These are phyloP conservation scores for Elsinoe fawcettii DNA, from an alignment of 2,329 filamentous ascomycete genomes.

Conservation along the genomic window DNA sequence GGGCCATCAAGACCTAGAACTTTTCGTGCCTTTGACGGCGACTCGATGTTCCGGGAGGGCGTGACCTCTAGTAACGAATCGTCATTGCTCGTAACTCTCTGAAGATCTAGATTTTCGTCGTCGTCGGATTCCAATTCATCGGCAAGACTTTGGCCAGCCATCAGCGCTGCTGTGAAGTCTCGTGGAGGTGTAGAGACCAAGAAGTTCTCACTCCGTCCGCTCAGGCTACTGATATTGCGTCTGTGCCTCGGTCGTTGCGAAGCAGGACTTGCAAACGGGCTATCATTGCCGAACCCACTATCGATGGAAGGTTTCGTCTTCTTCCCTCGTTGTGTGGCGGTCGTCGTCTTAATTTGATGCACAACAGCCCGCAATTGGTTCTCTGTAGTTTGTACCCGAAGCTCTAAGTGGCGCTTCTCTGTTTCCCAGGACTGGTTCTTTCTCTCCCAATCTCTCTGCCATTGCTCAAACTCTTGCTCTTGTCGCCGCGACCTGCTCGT, in stretches of 20 bases:
- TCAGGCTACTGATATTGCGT: constrained; percentile 30
- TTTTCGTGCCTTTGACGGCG: constrained; percentile 5
- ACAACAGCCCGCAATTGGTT: constrained; percentile 74
- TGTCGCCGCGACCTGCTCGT: constrained; percentile 72
- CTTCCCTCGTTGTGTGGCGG: constrained; percentile 49
- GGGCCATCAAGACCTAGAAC: constrained; percentile 10
- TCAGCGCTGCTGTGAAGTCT: background rate
- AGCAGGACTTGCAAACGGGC: constrained; percentile 62
- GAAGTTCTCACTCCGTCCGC: constrained; percentile 29
- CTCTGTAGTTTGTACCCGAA: constrained; percentile 84
- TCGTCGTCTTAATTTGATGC: constrained; percentile 69
- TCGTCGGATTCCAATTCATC: constrained; percentile 86
- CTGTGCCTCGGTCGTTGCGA: constrained; percentile 21
- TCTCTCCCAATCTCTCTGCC: constrained; percentile 71
- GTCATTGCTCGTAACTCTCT: constrained; percentile 54
- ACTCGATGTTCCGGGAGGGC: background rate
- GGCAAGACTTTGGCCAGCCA: constrained; percentile 66
- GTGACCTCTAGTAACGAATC: constrained; percentile 42
- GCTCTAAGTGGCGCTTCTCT: constrained; percentile 73
- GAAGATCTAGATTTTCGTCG: constrained; percentile 56
- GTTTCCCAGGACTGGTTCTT: constrained; percentile 82
- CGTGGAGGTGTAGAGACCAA: background rate
- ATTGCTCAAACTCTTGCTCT: constrained; percentile 73
- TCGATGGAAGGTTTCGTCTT: constrained; percentile 52
- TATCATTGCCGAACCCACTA: constrained; percentile 46